Conservation (phyloP, 352 stramenopile species). For the Phytopythium montanum region DNA sequence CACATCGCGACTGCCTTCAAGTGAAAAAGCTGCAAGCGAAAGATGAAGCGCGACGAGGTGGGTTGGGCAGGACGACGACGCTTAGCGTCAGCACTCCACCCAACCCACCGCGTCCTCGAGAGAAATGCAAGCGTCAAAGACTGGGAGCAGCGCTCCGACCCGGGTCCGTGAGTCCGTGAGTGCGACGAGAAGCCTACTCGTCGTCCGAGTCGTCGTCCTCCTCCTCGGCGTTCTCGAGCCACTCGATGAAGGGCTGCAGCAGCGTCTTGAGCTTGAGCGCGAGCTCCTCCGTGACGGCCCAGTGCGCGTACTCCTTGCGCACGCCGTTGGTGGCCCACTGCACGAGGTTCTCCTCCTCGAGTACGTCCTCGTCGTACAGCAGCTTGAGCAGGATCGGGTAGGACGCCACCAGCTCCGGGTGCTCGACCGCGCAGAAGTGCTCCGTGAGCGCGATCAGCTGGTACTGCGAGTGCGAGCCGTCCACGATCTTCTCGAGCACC, state of each 20-base stretch:
- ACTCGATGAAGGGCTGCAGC: constrained; percentile 95
- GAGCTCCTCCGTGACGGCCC: constrained; percentile 87
- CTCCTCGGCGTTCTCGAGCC: constrained; percentile 96
- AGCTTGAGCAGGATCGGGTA: constrained; percentile 97
- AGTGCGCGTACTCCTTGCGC: constrained; percentile 82
- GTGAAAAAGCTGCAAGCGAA: background rate
- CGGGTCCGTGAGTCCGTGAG: no score
- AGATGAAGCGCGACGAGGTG: background rate
- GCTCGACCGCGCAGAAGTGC: constrained; percentile 89
- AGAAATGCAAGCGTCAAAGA: constrained; percentile 3
- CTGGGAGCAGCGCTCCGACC: background rate
- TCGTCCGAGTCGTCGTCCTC: constrained; percentile 87
- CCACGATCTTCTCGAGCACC: constrained; percentile 83
- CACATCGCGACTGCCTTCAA: background rate
- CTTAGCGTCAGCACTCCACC: background rate
- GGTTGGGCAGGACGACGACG: background rate
- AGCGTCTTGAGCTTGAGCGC: constrained; percentile 81
- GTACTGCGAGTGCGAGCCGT: constrained; percentile 88
- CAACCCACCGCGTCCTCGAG: background rate
- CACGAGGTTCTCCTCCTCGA: constrained; percentile 95
- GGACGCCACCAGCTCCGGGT: constrained; percentile 60
- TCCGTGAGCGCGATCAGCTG: constrained; percentile 92
- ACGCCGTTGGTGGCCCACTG: constrained; percentile 84
- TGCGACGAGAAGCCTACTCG: constrained; percentile 26
- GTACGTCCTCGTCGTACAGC: constrained; percentile 95